Evolutionary conservation across 768 basidiomycete genomes (phyloP).

Genomic region (Hemileccinum rubropunctum): DNA sequence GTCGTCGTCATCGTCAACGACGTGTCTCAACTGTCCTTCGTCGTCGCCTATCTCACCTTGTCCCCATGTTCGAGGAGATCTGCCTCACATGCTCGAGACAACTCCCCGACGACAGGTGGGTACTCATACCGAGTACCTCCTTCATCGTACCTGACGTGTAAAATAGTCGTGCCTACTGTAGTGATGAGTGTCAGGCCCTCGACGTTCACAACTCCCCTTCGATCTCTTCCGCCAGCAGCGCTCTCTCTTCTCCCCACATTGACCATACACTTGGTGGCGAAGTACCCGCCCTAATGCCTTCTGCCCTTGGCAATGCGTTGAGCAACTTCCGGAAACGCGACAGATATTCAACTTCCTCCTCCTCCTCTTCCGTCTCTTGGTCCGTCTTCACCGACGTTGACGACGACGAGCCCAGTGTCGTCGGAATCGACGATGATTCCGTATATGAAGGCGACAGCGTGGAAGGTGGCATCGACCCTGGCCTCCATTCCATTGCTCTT

Average conservation of each 20-base stretch:
- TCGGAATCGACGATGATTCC: constrained; percentile 35
- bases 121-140: constrained; percentile 16
- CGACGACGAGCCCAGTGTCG: constrained; percentile 40
- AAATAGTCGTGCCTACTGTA: constrained; percentile 66
- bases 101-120: constrained; percentile 61
- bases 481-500: constrained; percentile 41
- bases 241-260: constrained; percentile 65
- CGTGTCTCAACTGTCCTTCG: neutral
- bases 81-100: constrained; percentile 72
- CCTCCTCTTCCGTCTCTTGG: constrained; percentile 67
- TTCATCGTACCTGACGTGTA: constrained; percentile 15
- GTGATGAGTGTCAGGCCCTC: constrained; percentile 58
- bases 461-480: constrained; percentile 39
- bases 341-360: constrained; percentile 58
- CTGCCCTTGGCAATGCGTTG: constrained; percentile 54
- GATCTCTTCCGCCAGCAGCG: constrained; percentile 61
- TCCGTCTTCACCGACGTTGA: constrained; percentile 66
- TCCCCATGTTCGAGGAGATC: constrained; percentile 73
- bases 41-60: neutral
- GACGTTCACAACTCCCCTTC: constrained; percentile 64
- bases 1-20: constrained; percentile 10
- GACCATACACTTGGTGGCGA: constrained; percentile 53
- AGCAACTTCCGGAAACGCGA: constrained; percentile 42
- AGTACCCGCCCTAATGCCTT: constrained; percentile 63
- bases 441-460: constrained; percentile 28